Evolutionary conservation across 345 rosid species (phyloP).

Genomic region (Durio zibethinus): DNA sequence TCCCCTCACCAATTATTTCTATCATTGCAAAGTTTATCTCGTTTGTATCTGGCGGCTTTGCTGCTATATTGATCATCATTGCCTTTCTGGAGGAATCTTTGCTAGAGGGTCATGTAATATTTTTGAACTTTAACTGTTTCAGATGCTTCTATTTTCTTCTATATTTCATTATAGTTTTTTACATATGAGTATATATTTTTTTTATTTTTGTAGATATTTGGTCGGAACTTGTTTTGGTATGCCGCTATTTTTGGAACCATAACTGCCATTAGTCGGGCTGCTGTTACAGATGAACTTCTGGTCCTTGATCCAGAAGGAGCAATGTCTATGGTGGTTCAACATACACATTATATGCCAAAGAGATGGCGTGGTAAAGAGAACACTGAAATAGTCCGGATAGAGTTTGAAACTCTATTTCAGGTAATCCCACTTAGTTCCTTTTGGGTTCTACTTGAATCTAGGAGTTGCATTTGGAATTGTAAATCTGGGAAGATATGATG

Average conservation of each 20-base stretch:
- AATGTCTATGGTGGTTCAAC: conserved; percentile 82
- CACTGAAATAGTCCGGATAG: conserved; percentile 68
- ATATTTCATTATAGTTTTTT: conserved; percentile 5
- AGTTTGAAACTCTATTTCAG: conserved; percentile 95
- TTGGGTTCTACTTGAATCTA: neutral
- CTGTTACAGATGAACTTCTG: conserved; percentile 70
- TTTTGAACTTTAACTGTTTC: conserved; percentile 24
- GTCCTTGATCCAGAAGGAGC: conserved; percentile 92
- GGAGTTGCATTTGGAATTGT: neutral
- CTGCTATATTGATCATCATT: conserved; percentile 89
- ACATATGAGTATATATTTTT: neutral
- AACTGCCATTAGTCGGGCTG: conserved; percentile 96
- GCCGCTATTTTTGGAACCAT: conserved; percentile 97
- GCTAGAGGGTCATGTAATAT: conserved; percentile 95
- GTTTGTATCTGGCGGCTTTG: conserved; percentile 95
- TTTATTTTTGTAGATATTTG: conserved; percentile 69
- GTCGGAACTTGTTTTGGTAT: conserved; percentile 96
- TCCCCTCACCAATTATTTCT: conserved; percentile 88
- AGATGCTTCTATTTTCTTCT: neutral
- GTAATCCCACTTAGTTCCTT: conserved; percentile 32
- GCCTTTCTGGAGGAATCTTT: conserved; percentile 97
- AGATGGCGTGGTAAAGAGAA: conserved; percentile 93
- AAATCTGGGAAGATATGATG: neutral
- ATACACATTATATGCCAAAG: conserved; percentile 97
- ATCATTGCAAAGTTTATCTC: conserved; percentile 88